Base-by-base conservation (phyloP, 371 early-diverging fungal genomes). In the Parasitella parasitica region DNA sequence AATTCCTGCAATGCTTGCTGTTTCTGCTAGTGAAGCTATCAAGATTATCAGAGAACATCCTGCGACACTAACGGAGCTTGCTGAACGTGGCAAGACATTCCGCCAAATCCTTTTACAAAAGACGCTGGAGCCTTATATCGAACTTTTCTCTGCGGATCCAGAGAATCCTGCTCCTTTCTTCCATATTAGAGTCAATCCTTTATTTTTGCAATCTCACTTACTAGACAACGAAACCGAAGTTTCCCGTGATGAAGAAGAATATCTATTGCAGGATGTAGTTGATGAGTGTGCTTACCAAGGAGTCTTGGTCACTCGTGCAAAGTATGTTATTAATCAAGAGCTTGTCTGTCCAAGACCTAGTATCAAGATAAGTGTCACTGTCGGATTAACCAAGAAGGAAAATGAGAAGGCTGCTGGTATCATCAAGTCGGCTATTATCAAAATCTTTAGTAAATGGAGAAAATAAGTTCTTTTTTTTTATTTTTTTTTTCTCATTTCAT, bases 1-100 rank as follows among this genome's bases (percentile, higher is more conserved):
- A 12, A 86, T 99, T 37, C 99, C 99, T 8, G 97, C 97, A 18
- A 93, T 97, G 81, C 79, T 99, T 11, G 88, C 99, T 12, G 91
- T 94, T 15, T 87, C 93, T 30, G 94, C 95, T 9, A 76, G 91
- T 8, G 95, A 95, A 69, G 94, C 92, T 4, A 78, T 99, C 66
- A 82, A 86, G 12, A 74, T 88, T 11, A 81, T 95, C 39, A 58
- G 70, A 2, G 69, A 76, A 36, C 69, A 84, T 37, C 77, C 79
- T 2, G 24, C 50, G n/a, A 35, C 75, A 2, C 46, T 81, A 1
- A 56, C 59, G 1, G 82, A 78, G 6, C 51, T 81, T 6, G 48
- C 50, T 24, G 79, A 78, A 41, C 77, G 82, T 39, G 62, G 57
- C 15, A 67, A 55, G 9, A 37, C 71, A 3, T 72, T 81, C 64